Evolutionary conservation across 208 protist genomes (phyloP).

Genomic region (Acanthamoeba healyi): DNA sequence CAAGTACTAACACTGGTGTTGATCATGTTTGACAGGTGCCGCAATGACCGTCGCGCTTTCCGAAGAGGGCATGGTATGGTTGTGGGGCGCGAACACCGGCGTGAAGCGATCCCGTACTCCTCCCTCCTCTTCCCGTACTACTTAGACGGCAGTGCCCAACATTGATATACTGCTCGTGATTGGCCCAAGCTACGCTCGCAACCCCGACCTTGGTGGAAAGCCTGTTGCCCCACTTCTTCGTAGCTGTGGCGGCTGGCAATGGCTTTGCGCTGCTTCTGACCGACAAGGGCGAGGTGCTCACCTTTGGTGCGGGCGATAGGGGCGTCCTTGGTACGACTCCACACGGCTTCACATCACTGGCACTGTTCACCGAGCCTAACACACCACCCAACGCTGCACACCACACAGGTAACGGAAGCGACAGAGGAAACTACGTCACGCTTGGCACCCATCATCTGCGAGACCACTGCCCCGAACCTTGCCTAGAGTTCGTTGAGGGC

Average conservation of each 20-base stretch:
- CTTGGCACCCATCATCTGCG: background rate
- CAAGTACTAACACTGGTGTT: too few species aligned
- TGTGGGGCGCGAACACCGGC: background rate
- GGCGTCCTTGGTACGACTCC: slow-evolving; percentile 16
- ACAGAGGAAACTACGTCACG: background rate
- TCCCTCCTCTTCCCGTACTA: background rate
- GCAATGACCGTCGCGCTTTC: background rate
- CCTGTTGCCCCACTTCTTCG: slow-evolving; percentile 1
- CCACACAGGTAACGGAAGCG: background rate
- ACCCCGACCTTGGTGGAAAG: background rate
- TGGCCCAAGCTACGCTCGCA: background rate
- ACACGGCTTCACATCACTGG: too few species aligned
- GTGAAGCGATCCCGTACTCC: background rate
- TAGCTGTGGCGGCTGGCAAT: background rate
- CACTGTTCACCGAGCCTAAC: background rate
- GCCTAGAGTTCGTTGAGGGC: background rate
- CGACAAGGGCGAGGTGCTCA: background rate
- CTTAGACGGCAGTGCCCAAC: background rate
- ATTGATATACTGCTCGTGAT: background rate
- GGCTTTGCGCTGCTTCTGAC: background rate
- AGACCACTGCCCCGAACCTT: background rate
- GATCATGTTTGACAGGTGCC: background rate
- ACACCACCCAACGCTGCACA: too few species aligned
- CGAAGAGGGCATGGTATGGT: slow-evolving; percentile 28
- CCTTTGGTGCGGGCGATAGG: background rate